Base-by-base conservation (phyloP, 1,139 yeast species). In the Starmera stellimalicola region DNA sequence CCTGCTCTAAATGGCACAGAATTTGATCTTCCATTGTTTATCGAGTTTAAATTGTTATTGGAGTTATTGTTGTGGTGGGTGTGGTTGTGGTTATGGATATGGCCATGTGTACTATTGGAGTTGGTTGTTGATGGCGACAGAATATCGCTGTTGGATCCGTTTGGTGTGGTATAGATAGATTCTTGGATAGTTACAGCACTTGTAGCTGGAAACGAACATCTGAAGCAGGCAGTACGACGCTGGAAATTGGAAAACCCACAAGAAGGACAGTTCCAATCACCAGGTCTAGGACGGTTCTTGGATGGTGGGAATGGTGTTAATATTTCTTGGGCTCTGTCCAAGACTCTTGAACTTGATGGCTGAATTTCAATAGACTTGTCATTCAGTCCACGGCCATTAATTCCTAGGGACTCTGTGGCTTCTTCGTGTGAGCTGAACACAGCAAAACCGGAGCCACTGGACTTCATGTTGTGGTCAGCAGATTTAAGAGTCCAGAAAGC, bases 191-290 rank as follows among this genome's bases (percentile, higher is more conserved):
- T 68, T 18, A 70, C 77, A 5, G 83, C 82, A 36, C 78, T 68
- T 5, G 83, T 66, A n/a, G 84, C 82, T 4, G 95, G 94, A 59
- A 81, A 85, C 3, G 91, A 78, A 54, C 97, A 88, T 43, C 96
- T 69, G 63, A 87, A 85, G 58, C 97, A 88, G 4, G 94, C 94
- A 2, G 94, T 83, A 57, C 97, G 72, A 50, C 96, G 73, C 58
- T 88, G 97, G 60, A 88, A 88, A 54, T 88, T 88, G 26, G 94
- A 82, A 52, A 88, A 88, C 1, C 96, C 95, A 63, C 97, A 88
- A 6, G 91, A 78, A 14, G 95, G 95, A 58, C 97, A 88, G 7
- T 84, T 83, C 97, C 97, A 88, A 53, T 88, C 97, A 17, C 97
- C 97, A 0, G 96, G 96, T 51, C 97, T 69, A 17, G 95, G 95